Conservation (phyloP, 305 asterid species). For the Fraxinus greggii region DNA sequence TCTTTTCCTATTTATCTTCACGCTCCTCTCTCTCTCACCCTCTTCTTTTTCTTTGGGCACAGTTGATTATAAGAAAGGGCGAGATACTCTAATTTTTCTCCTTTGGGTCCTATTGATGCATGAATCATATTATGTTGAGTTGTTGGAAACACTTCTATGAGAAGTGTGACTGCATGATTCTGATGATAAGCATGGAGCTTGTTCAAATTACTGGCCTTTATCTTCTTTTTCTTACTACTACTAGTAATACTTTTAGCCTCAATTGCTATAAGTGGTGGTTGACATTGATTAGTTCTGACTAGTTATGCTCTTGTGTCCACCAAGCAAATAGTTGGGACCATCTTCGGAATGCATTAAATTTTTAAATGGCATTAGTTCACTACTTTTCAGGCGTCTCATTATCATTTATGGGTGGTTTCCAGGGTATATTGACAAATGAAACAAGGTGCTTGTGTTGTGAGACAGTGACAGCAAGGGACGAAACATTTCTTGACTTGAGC, state of each 20-base stretch:
- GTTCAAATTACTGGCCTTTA: not conserved
- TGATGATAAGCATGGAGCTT: not conserved
- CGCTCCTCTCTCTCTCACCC: not conserved
- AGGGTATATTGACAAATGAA: slow-evolving; percentile 89
- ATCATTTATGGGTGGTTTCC: slow-evolving; percentile 23
- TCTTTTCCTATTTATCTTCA: slow-evolving; percentile 9
- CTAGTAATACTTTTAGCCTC: not conserved
- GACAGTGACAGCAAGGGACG: slow-evolving; percentile 91
- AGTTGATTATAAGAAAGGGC: not conserved
- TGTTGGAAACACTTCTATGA: not conserved
- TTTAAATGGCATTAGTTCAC: slow-evolving; percentile 9
- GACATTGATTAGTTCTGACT: not conserved
- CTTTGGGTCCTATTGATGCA: not conserved
- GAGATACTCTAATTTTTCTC: not conserved
- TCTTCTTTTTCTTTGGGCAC: not conserved
- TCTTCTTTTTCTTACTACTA: not conserved
- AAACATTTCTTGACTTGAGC: slow-evolving; percentile 88
- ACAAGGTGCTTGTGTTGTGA: slow-evolving; percentile 86
- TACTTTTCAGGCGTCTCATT: slow-evolving; percentile 10
- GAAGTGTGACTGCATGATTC: not conserved
- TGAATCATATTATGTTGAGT: not conserved
- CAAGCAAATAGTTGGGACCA: not conserved
- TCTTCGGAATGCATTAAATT: not conserved
- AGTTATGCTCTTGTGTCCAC: not conserved
- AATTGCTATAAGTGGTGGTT: not conserved